phyloP scores from a whole-genome alignment of 495 filamentous ascomycete species.

The Penicillium bialowiezense region DNA sequence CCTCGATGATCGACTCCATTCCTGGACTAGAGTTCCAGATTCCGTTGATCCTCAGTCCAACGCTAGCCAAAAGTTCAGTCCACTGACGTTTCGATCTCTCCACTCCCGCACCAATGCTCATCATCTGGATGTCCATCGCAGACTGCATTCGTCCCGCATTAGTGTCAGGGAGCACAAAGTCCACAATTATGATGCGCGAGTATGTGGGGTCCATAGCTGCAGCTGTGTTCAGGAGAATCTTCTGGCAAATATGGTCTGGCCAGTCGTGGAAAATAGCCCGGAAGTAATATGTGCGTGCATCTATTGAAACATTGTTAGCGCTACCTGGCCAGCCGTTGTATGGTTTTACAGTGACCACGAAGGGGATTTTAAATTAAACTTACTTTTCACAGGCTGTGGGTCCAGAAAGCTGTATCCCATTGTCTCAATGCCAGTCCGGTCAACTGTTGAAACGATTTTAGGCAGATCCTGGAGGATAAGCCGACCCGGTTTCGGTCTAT shows the following conservation, averaged over 20 bases:
- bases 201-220: constrained; percentile 24
- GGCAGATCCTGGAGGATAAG: constrained; percentile 13
- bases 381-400: constrained; percentile 13
- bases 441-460: background rate
- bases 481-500: background rate
- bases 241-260: constrained; percentile 29
- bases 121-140: constrained; percentile 36
- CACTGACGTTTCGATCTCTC: constrained; percentile 33
- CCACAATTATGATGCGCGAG: constrained; percentile 30
- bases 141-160: constrained; percentile 22
- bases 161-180: constrained; percentile 31
- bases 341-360: background rate
- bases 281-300: constrained; percentile 41
- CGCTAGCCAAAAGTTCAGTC: constrained; percentile 22
- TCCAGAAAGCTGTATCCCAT: constrained; percentile 16
- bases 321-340: background rate
- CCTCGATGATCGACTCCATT: constrained; percentile 32
- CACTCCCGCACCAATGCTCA: constrained; percentile 33
- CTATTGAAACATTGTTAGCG: constrained; percentile 3
- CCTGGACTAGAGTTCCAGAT: constrained; percentile 24
- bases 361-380: background rate
- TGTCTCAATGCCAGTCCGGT: constrained; percentile 3
- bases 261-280: constrained; percentile 48
- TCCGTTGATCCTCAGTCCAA: constrained; percentile 25
- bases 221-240: constrained; percentile 28